A percentile compares a stretch with the other conserved stretches of the same genome.
Conservation (phyloP, 108 stramenopile genomes). For the Fragilaria radians region DNA sequence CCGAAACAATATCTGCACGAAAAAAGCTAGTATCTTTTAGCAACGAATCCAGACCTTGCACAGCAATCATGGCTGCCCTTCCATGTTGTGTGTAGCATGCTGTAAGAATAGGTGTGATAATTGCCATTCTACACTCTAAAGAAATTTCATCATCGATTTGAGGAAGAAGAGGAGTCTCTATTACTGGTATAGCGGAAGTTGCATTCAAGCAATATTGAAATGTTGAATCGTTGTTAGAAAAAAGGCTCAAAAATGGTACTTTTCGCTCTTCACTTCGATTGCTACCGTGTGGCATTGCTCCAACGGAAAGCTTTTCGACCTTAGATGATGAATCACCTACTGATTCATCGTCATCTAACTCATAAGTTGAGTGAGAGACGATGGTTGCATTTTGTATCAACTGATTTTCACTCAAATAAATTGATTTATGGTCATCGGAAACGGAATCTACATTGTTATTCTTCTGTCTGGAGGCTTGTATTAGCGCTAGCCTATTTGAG, state of each 20-base stretch:
- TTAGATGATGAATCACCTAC: not conserved
- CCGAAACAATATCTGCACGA: conserved; percentile 39
- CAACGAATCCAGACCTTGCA: conserved; percentile 64
- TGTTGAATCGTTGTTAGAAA: conserved; percentile 18
- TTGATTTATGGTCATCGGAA: not conserved
- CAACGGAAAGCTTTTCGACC: not conserved
- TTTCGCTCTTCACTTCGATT: not conserved
- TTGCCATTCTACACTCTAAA: conserved; percentile 35
- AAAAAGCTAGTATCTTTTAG: conserved; percentile 69
- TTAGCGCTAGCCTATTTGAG: conserved; percentile 58
- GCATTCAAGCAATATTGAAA: conserved; percentile 51
- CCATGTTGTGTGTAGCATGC: conserved; percentile 88
- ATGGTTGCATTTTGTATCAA: not conserved
- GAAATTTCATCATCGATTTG: conserved; percentile 16
- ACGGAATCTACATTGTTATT: not conserved
- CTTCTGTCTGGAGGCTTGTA: conserved; percentile 53
- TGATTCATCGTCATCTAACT: not conserved
- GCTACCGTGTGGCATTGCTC: not conserved
- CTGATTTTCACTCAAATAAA: not conserved
- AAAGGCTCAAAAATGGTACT: not conserved
- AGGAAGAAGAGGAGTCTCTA: conserved; percentile 16
- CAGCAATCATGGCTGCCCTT: conserved; percentile 68
- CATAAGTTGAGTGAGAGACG: not conserved
- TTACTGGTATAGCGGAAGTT: conserved; percentile 64
- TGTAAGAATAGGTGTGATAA: conserved; percentile 72